Conservation (phyloP, 2,329 filamentous ascomycete genomes). For the Alternaria gansuensis region DNA sequence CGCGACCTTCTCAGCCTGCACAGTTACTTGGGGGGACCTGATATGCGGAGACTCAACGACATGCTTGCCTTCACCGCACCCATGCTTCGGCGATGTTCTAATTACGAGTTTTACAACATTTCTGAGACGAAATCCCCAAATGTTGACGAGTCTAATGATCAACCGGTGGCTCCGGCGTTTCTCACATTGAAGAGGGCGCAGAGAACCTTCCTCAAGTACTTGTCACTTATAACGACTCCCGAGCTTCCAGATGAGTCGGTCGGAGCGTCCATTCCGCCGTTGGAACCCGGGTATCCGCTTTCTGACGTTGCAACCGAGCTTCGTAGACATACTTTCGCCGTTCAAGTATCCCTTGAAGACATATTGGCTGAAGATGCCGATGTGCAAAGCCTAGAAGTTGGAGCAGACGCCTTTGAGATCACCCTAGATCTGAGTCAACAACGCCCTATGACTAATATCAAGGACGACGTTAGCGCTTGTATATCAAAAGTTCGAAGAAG, state of each 20-base stretch:
- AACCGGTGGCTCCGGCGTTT: conserved; percentile 63
- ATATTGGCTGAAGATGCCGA: conserved; percentile 65
- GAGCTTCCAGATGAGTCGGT: conserved; percentile 51
- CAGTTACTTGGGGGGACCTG: conserved; percentile 64
- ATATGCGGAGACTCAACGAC: conserved; percentile 65
- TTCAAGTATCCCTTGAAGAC: conserved; percentile 68
- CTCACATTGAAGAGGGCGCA: conserved; percentile 74
- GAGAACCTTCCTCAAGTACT: conserved; percentile 73
- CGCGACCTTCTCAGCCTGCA: conserved; percentile 72
- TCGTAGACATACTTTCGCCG: conserved; percentile 72
- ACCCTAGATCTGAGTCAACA: conserved; percentile 56
- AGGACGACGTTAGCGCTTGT: conserved; percentile 63
- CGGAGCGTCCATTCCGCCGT: conserved; percentile 57
- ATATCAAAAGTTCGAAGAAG: conserved; percentile 69
- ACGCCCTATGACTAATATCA: conserved; percentile 23
- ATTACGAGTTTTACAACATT: conserved; percentile 79
- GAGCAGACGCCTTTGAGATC: conserved; percentile 72
- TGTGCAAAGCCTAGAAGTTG: conserved; percentile 71
- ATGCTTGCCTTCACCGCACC: conserved; percentile 66
- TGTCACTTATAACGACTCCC: conserved; percentile 67
- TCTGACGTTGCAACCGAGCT: conserved; percentile 68
- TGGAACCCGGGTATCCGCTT: conserved; percentile 72
- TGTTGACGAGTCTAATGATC: conserved; percentile 28
- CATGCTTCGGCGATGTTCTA: conserved; percentile 72
- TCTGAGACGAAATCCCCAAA: conserved; percentile 60